Percentiles rank a stretch among this genome's conserved stretches.
These are phyloP conservation scores for Pisolithus orientalis DNA, from an alignment of 768 basidiomycete species.

Conservation along the genomic window DNA sequence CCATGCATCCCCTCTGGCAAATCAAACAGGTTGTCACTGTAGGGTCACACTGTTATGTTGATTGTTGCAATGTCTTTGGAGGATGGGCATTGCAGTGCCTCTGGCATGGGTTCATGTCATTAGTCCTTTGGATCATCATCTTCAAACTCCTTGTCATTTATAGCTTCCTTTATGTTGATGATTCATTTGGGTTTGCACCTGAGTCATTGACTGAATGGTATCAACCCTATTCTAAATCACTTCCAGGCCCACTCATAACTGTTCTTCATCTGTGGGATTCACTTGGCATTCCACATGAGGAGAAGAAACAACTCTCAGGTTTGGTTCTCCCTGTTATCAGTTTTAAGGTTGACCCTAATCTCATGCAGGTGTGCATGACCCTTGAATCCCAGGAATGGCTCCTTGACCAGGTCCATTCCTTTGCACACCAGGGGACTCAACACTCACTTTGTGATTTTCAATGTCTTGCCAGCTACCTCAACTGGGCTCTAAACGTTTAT, in stretches of 20 bases:
- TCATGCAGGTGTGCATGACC: constrained; percentile 18
- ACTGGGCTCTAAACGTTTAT: constrained; percentile 36
- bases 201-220: constrained; percentile 3
- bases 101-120: constrained; percentile 27
- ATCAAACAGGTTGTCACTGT: constrained; percentile 32
- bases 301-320: constrained; percentile 25
- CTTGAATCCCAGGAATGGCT: constrained; percentile 11
- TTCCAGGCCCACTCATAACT: neutral
- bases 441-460: constrained; percentile 21
- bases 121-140: constrained; percentile 26
- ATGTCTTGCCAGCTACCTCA: constrained; percentile 29
- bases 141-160: constrained; percentile 1
- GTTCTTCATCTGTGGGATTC: constrained; percentile 28
- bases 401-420: constrained; percentile 4
- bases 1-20: constrained; percentile 36
- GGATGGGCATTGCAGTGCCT: constrained; percentile 13
- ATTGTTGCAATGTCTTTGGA: constrained; percentile 21
- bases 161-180: constrained; percentile 20
- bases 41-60: constrained; percentile 17
- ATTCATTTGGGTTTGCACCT: constrained; percentile 8
- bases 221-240: constrained; percentile 5
- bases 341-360: constrained; percentile 26
- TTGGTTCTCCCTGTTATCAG: constrained; percentile 29
- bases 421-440: constrained; percentile 1
- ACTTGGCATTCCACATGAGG: constrained; percentile 23